Conservation (phyloP, 257 asterid species). For the Solanum habrochaites region DNA sequence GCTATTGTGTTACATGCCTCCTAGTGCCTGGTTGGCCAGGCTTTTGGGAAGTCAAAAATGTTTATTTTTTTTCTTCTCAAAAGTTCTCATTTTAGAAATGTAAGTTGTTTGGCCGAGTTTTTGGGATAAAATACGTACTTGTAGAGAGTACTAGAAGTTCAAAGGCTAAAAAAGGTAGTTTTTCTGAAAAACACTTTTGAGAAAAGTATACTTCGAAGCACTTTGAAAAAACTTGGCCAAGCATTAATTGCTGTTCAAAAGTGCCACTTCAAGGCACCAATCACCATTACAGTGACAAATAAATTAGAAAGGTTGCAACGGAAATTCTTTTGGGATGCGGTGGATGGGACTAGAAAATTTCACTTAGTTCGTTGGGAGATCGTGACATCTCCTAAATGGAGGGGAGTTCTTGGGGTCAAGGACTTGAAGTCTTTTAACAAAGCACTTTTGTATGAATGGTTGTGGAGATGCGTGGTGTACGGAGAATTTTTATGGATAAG, state of each 20-base stretch:
- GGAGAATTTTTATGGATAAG: background rate
- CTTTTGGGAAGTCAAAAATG: background rate
- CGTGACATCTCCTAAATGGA: background rate
- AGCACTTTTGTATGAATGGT: background rate
- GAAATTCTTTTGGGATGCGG: background rate
- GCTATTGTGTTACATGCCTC: background rate
- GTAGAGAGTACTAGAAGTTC: background rate
- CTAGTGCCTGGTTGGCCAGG: background rate
- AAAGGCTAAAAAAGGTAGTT: background rate
- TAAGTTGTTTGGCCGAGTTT: background rate
- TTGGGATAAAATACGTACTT: background rate
- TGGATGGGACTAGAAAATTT: background rate
- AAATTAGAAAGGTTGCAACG: background rate
- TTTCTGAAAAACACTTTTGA: background rate
- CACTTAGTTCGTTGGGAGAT: background rate
- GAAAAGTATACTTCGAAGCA: background rate
- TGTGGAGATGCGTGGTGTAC: background rate
- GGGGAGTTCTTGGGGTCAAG: background rate
- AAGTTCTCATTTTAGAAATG: background rate
- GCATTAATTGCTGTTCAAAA: background rate
- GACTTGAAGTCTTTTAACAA: background rate
- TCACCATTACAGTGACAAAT: background rate
- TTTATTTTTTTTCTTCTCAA: background rate
- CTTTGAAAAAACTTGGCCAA: background rate
- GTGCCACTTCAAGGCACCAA: background rate